Base-by-base conservation (phyloP, 176 grass and related monocot species). In the Saccharum officinarum region DNA sequence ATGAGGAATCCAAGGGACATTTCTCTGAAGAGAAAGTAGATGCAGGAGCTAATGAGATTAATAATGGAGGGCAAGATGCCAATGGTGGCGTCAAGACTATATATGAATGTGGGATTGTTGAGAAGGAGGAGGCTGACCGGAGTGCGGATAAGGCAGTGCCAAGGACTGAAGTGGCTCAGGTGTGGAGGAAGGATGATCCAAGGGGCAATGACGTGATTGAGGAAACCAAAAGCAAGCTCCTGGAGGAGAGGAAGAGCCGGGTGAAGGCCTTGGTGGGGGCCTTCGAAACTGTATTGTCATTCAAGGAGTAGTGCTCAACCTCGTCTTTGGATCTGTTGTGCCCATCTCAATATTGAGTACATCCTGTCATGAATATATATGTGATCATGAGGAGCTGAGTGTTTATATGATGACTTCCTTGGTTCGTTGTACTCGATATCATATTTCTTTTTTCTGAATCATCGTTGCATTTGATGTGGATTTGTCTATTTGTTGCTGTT, bases 251-350 rank as follows among this genome's bases (percentile, higher is more conserved):
- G 80, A 92, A 88, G 82, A 97, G 89, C 89, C 91, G 92, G 82
- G 91, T 97, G n/a, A 89, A 87, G 65, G 94, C 94, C 18, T 88
- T 97, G 78, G 91, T 93, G 15, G 94, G 94, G 25, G 94, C 89
- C 11, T 97, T 97, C n/a, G 91, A 97, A 83, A 97, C 89, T 7
- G 91, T 93, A 31, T 90, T 97, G 87, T 82, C 83, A 4, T 85
- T 64, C 80, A 90, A 83, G 75, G 87, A 86, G 45, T 86, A 92
- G 68, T 45, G 17, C 26, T 73, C 54, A 37, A 39, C 30, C 38
- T 79, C 0, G 13, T 71, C 69, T 16, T 85, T 18, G 5, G 78
- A 55, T 82, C 71, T 8, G 0, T 46, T 75, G 30, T 78, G 23
- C 30, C 61, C 64, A 42, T 71, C 38, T 70, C 31, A 33, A 42